Percentiles rank a stretch among this genome's conserved stretches.
phyloP scores from a whole-genome alignment of 148 eudicot genomes.

The Chenopodium quinoa region DNA sequence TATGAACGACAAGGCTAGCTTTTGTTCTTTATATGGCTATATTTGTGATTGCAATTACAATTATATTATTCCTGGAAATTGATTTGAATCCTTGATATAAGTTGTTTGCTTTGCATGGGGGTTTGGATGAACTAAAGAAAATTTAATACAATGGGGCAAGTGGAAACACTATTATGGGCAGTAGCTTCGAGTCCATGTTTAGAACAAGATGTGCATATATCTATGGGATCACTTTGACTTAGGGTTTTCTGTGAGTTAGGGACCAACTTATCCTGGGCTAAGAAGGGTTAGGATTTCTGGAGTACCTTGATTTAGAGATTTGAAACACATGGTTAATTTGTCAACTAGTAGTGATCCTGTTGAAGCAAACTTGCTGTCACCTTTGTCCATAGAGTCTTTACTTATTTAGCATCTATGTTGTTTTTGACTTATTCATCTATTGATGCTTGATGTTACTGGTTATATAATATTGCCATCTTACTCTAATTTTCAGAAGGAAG shows the following conservation, averaged over 20 bases:
- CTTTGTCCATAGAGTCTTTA: not conserved
- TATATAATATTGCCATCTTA: conserved; percentile 5
- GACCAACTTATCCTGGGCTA: not conserved
- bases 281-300: not conserved
- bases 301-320: not conserved
- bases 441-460: conserved; percentile 2
- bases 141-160: not conserved
- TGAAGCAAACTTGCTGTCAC: not conserved
- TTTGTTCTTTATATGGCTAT: too few relatives aligned
- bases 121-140: too few relatives aligned
- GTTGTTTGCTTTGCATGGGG: too few relatives aligned
- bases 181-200: not conserved
- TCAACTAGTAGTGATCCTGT: not conserved
- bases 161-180: not conserved
- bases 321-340: not conserved
- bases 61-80: too few relatives aligned
- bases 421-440: not conserved
- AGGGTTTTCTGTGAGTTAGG: not conserved
- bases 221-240: not conserved
- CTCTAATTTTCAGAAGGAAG: conserved; percentile 69
- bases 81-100: too few relatives aligned
- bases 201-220: not conserved
- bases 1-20: too few relatives aligned
- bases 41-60: not conserved
- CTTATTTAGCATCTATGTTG: not conserved